phyloP scores from a whole-genome alignment of 2,329 filamentous ascomycete species.

The Coniochaeta ligniaria region DNA sequence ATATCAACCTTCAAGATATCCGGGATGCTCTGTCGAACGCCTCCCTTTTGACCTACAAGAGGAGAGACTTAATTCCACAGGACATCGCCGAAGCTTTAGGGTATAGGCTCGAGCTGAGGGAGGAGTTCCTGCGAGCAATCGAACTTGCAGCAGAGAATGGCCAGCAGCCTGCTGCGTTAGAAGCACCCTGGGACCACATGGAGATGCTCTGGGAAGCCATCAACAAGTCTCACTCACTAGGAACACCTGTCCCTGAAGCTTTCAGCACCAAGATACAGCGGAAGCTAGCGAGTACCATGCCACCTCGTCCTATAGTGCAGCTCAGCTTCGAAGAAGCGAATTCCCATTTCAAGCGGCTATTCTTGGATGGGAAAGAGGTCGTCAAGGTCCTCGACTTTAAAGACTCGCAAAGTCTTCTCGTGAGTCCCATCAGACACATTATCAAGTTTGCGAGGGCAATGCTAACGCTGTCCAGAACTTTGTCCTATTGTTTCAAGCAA shows the following conservation, averaged over 20 bases:
- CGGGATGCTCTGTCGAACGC: constrained; percentile 47
- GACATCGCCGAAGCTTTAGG: constrained; percentile 49
- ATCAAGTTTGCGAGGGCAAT: not conserved
- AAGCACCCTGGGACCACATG: constrained; percentile 45
- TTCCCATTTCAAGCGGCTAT: constrained; percentile 61
- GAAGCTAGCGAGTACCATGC: constrained; percentile 87
- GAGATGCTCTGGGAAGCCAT: constrained; percentile 46
- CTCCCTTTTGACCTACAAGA: constrained; percentile 47
- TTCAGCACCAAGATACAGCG: constrained; percentile 89
- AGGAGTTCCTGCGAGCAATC: constrained; percentile 50
- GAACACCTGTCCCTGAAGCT: constrained; percentile 61
- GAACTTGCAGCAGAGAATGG: constrained; percentile 39
- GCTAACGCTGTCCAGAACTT: constrained; percentile 48
- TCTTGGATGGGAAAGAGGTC: constrained; percentile 63
- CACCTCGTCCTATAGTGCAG: constrained; percentile 81
- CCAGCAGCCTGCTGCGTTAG: constrained; percentile 36
- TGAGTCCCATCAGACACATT: constrained; percentile 26
- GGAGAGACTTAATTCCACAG: constrained; percentile 59
- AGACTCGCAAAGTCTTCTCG: constrained; percentile 63
- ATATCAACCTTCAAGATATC: constrained; percentile 51
- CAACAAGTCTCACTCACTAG: constrained; percentile 52
- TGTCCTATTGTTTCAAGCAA: constrained; percentile 65
- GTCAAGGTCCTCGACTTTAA: constrained; percentile 60
- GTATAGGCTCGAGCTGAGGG: constrained; percentile 59
- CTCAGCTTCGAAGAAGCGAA: constrained; percentile 67